Conservation (phyloP, 1,284 basidiomycete genomes). For the Rhodotorula sp. region DNA sequence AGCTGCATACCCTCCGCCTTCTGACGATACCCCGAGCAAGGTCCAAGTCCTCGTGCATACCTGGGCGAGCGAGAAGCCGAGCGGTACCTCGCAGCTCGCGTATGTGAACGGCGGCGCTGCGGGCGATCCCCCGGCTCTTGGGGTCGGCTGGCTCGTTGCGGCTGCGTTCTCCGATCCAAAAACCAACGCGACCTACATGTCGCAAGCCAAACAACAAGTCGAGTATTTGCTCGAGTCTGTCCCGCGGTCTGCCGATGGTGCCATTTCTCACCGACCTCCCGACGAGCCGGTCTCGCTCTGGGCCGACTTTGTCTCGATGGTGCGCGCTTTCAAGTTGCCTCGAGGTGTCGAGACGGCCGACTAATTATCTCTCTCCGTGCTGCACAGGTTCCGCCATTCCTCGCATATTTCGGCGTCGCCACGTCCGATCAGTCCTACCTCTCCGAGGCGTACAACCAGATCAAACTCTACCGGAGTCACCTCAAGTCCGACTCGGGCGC, state of each 20-base stretch:
- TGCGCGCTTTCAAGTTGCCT: neutral
- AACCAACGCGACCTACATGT: slow-evolving; percentile 49
- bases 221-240: slow-evolving; percentile 65
- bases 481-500: slow-evolving; percentile 50
- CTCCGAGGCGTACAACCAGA: slow-evolving; percentile 70
- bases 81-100: slow-evolving; percentile 21
- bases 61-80: slow-evolving; percentile 26
- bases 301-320: slow-evolving; percentile 38
- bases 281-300: slow-evolving; percentile 44
- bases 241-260: slow-evolving; percentile 53
- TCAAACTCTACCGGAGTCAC: slow-evolving; percentile 66
- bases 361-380: too few species aligned
- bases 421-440: slow-evolving; percentile 67
- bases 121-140: slow-evolving; percentile 37
- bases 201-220: slow-evolving; percentile 62
- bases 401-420: slow-evolving; percentile 75
- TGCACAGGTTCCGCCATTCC: slow-evolving; percentile 11
- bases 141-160: slow-evolving; percentile 34
- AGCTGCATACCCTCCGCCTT: slow-evolving; percentile 52
- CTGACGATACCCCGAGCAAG: slow-evolving; percentile 5
- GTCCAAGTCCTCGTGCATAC: slow-evolving; percentile 26
- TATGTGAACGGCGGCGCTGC: slow-evolving; percentile 32
- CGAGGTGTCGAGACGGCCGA: neutral
- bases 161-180: slow-evolving; percentile 51
- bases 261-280: slow-evolving; percentile 48